Evolutionary conservation across 2,329 filamentous ascomycete genomes (phyloP), one percentile per base, ranked within the genome.

Genomic region (Penicillium sp.): DNA sequence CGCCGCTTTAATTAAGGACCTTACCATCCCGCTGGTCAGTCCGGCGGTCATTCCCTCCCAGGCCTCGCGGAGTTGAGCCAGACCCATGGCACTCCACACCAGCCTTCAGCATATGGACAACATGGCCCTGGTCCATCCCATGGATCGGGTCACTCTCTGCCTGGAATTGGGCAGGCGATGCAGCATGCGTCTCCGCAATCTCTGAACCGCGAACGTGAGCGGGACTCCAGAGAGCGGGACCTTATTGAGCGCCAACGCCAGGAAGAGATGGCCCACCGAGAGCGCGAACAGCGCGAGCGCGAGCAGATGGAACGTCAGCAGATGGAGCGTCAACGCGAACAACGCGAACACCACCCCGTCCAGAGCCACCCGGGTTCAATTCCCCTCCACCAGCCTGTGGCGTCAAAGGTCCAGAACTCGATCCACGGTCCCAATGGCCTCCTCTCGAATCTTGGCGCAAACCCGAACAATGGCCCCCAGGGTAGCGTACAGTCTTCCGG

Each of bases 341-440:
- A 85, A 58, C 69, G 76, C 49, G 77, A 79, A 43, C 83, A 84
- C 49, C 84, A 89, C 57, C 86, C 88, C 25, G 91, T 94, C 69
- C 92, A 97, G 73, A 94, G 89, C 75, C 92, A 90, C 69, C 87
- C 90, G 37, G 90, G 89, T 54, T 91, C 92, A 2, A 90, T 96
- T 52, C 91, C 92, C 52, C 88, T 97, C 66, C 93, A 97, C 75
- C 93, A 97, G 73, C 93, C 93, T 5, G 92, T 97, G 56, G 93
- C 93, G 59, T 86, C 92, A 69, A 81, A 92, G 75, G 80, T 91
- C 59, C 77, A 88, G 54, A 89, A 87, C 60, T 89, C 90, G 50
- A 95, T 97, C 54, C 93, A 96, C 71, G 95, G 92, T 44, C 93
- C 93, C 1, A 93, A 94, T 63, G 93, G 93, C 8, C 82, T 97